Evolutionary conservation across 2,329 filamentous ascomycete species (phyloP), one percentile per base, ranked within the genome.

Genomic region (Myriangium duriaei): DNA sequence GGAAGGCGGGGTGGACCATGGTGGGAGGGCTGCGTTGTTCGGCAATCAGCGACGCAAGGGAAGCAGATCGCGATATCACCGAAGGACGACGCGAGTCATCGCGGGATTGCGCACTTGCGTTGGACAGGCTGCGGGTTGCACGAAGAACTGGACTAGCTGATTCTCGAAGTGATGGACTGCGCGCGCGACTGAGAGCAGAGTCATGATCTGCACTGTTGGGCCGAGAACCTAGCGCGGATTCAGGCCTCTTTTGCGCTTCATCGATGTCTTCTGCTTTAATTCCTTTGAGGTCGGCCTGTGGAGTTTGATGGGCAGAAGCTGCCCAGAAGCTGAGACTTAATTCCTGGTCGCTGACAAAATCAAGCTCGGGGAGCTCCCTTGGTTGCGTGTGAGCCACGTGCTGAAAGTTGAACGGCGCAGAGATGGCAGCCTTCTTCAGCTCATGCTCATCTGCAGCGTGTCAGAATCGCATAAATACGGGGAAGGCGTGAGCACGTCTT

Each of bases 381-480:
- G 68, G 65, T 40, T 67, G 66, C 17, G 72, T 73, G 49, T 78
- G 73, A 24, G 71, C 72, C 37, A 79, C 55, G 49, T 78, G 74
- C 44, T 77, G 72, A 50, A 79, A 79, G 47, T 75, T 71, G 53
- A 74, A 79, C 1, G 74, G 74, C 40, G 67, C 66, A 0, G 74
- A 79, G 37, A 78, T 78, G 41, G 60, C 59, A 30, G 56, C 57
- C 51, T 70, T 71, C 37, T 48, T 52, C 10, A 51, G 45, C 34
- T 54, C 46, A 9, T 46, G 47, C 36, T 53, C 51, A 37, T 48
- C 53, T 55, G 37, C n/a, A 31, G 3, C 30, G n/a, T 7, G 30
- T 33, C 19, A 30, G n/a, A 26, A 7, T 21, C 15, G 18, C 36
- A 18, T 26, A 30, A 14, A 14, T 12, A 11, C 14, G 24, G 12